These are phyloP conservation scores for Xylariaceae sp. DNA, from an alignment of 2,329 filamentous ascomycete genomes.

Conservation along the genomic window DNA sequence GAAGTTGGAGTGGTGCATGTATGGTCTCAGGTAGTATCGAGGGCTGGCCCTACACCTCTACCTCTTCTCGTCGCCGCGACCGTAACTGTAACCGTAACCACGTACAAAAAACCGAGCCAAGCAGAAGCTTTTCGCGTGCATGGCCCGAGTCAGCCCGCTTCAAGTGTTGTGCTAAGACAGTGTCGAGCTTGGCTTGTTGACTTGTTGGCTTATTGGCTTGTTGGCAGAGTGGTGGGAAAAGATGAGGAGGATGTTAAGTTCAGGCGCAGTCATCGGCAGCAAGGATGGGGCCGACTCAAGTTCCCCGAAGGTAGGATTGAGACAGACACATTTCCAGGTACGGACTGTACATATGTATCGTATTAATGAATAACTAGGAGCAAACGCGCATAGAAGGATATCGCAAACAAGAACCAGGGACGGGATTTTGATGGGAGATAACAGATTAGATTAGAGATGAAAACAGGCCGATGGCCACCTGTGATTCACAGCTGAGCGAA, in stretches of 20 bases:
- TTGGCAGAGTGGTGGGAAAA: not conserved
- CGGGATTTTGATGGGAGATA: not conserved
- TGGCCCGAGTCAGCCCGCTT: not conserved
- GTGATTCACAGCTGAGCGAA: too few species aligned
- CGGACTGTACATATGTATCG: not conserved
- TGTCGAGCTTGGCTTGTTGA: not conserved
- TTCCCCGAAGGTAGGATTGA: not conserved
- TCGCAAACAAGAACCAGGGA: not conserved
- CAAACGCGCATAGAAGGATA: constrained; percentile 1
- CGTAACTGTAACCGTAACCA: not conserved
- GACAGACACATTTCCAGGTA: not conserved
- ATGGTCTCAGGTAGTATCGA: constrained; percentile 18
- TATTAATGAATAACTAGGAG: not conserved
- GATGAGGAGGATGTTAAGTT: constrained; percentile 6
- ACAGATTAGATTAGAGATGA: too few species aligned
- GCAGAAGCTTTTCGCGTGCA: not conserved
- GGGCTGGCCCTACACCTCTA: constrained; percentile 7
- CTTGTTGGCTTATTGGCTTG: not conserved
- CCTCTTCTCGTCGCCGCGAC: not conserved
- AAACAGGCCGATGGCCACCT: too few species aligned
- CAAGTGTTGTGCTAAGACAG: not conserved
- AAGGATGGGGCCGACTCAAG: constrained; percentile 10
- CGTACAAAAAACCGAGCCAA: constrained; percentile 1
- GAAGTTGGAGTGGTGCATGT: constrained; percentile 17
- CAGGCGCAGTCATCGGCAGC: constrained; percentile 7